Evolutionary conservation across 2,329 filamentous ascomycete genomes (phyloP), one percentile per base, ranked within the genome.

Genomic region (Dactylellina drechsleri): DNA sequence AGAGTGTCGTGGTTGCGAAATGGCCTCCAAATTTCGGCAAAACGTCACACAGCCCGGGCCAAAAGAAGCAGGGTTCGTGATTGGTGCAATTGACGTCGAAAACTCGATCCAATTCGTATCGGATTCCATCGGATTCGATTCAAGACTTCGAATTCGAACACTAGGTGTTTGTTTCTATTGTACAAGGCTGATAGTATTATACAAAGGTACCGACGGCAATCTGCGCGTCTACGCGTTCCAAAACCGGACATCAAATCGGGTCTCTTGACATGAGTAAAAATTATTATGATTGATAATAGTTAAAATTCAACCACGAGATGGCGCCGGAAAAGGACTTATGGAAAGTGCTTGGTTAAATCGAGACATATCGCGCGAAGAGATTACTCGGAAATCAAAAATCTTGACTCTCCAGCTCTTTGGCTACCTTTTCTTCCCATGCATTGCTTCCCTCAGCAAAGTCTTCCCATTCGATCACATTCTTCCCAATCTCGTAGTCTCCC

Each of bases 401-500:
- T 8, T 57, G 57, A 31, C 65, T 56, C 16, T 54, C 47, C 43
- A 74, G 52, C 52, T 52, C 56, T 36, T 76, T 53, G 7, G 52
- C 41, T 20, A 76, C 65, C 47, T 68, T 59, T 12, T 53, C 59
- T 20, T 47, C 72, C 72, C 72, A 76, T 4, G 58, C 58, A n/a
- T 56, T 41, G 26, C 49, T 59, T n/a, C 26, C 71, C 0, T 53
- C 26, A 10, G 28, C 43, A 58, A 80, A 72, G 43, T 79, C 77
- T 31, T 77, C 76, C 79, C 79, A 80, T 43, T 79, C 77, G 16
- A 80, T 64, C n/a, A 79, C 78, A 54, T 79, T 79, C 40, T 87
- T 85, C 0, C 87, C 89, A 0, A 97, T 83, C 67, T 87, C 86
- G 79, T 96, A 98, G 76, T 92, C 88, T 16, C 89, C 91, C 82